Evolutionary conservation across 2,329 filamentous ascomycete genomes (phyloP).

Genomic region (Trichoderma sp.): DNA sequence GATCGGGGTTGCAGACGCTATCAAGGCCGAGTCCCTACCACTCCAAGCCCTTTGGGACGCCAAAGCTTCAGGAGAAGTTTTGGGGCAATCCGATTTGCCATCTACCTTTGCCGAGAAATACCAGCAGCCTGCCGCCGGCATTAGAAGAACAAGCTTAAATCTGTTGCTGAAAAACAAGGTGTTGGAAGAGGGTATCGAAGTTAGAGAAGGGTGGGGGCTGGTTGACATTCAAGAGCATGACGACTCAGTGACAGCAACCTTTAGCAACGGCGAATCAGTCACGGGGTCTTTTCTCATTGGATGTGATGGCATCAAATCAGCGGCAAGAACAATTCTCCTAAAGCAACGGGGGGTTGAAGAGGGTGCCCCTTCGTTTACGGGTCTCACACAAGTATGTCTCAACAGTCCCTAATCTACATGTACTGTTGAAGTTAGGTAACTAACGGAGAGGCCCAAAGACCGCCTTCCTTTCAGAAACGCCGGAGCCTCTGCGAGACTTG

Average conservation of each 20-base stretch:
- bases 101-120: conserved; percentile 32
- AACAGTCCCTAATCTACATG: too few species aligned
- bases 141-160: conserved; percentile 34
- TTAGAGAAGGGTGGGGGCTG: conserved; percentile 36
- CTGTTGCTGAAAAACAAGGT: conserved; percentile 30
- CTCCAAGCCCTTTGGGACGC: conserved; percentile 32
- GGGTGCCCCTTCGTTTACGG: conserved; percentile 32
- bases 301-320: conserved; percentile 35
- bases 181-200: conserved; percentile 31
- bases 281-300: conserved; percentile 35
- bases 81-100: conserved; percentile 33
- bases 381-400: conserved; percentile 30
- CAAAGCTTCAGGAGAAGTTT: conserved; percentile 29
- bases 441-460: conserved; percentile 29
- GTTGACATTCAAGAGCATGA: conserved; percentile 31
- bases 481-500: conserved; percentile 25
- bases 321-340: conserved; percentile 30
- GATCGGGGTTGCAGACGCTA: conserved; percentile 30
- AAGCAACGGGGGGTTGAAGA: conserved; percentile 30
- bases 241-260: conserved; percentile 33
- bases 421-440: background rate
- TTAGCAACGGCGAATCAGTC: conserved; percentile 30
- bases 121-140: conserved; percentile 32
- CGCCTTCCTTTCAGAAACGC: conserved; percentile 33
- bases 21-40: conserved; percentile 30